Evolutionary conservation across 164 flowering plant species (phyloP).

Genomic region (Magnolia changhungtana): DNA sequence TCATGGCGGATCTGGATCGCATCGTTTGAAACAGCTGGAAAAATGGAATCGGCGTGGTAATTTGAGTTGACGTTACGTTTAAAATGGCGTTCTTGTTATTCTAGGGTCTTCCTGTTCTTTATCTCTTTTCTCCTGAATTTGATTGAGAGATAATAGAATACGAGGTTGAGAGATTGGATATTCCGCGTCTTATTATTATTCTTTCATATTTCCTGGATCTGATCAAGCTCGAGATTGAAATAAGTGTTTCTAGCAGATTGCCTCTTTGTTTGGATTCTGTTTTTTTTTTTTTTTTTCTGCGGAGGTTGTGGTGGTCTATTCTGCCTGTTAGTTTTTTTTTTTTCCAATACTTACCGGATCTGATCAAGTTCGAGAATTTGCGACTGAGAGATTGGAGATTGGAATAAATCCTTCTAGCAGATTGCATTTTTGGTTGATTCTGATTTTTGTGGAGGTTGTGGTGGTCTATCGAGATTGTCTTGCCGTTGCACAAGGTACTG

Average conservation of each 20-base stretch:
- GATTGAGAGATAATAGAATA: background rate
- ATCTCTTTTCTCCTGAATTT: constrained; percentile 4
- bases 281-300: no score
- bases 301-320: no score
- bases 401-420: no score
- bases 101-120: constrained; percentile 7
- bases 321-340: no score
- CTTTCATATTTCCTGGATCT: background rate
- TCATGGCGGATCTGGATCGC: constrained; percentile 52
- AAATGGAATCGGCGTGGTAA: constrained; percentile 90
- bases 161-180: background rate
- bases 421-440: no score
- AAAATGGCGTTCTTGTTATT: constrained; percentile 1
- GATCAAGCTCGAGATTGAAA: background rate
- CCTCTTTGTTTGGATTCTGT: background rate
- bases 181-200: no score
- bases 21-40: constrained; percentile 78
- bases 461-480: no score
- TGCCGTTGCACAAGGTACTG: no score
- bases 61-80: constrained; percentile 57
- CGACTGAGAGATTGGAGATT: no score
- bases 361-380: no score
- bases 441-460: no score
- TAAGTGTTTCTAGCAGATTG: background rate
- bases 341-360: no score